Conservation (phyloP, 164 flowering plant genomes). For the Malania oleifera region DNA sequence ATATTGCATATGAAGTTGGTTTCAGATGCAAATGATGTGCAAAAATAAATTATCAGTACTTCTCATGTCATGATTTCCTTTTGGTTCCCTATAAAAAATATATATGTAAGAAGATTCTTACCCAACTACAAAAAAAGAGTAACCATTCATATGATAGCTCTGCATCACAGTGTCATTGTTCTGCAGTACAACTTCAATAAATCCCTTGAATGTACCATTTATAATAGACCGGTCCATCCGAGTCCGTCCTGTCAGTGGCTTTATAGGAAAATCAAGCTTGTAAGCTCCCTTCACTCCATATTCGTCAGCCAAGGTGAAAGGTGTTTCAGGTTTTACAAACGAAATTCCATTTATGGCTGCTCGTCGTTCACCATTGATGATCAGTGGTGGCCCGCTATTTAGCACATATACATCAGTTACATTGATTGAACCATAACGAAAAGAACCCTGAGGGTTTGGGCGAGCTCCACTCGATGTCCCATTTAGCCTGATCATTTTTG, state of each 20-base stretch:
- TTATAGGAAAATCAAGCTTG: slow-evolving; percentile 60
- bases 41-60: too few relatives aligned
- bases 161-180: slow-evolving; percentile 64
- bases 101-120: slow-evolving; percentile 17
- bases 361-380: slow-evolving; percentile 40
- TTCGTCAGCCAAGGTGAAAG: slow-evolving; percentile 64
- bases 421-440: slow-evolving; percentile 61
- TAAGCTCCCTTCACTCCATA: slow-evolving; percentile 45
- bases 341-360: slow-evolving; percentile 65
- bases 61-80: background rate
- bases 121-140: slow-evolving; percentile 79
- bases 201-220: slow-evolving; percentile 66
- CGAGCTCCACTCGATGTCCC: slow-evolving; percentile 76
- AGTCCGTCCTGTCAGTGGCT: slow-evolving; percentile 34
- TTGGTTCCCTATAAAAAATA: background rate
- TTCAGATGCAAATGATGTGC: too few relatives aligned
- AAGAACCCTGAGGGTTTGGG: slow-evolving; percentile 87
- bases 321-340: slow-evolving; percentile 47
- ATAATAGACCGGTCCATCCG: slow-evolving; percentile 44
- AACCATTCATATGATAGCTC: slow-evolving; percentile 72
- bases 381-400: slow-evolving; percentile 35
- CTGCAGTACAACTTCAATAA: slow-evolving; percentile 62
- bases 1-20: too few relatives aligned
- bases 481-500: slow-evolving; percentile 48
- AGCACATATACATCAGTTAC: slow-evolving; percentile 47